Percentiles rank a stretch among this genome's conserved stretches.
Conservation (phyloP, 2,329 filamentous ascomycete species). For the Ophiocordyceps camponoti-floridani region DNA sequence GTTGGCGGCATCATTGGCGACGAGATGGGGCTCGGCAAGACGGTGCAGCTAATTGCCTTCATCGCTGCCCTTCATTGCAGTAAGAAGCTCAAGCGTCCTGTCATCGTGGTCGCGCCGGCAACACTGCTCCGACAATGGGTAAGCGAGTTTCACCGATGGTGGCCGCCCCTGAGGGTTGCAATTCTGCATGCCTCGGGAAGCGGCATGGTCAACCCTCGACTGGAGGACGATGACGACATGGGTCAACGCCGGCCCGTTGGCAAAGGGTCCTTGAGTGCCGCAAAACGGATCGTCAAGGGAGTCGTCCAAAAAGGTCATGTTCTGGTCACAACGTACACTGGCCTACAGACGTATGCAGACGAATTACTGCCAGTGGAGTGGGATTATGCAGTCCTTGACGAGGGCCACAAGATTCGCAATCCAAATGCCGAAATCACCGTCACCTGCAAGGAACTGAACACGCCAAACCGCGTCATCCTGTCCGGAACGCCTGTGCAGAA, state of each 20-base stretch:
- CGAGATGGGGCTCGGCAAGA: slow-evolving; percentile 98
- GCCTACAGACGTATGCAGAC: slow-evolving; percentile 80
- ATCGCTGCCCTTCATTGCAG: slow-evolving; percentile 86
- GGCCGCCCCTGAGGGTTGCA: slow-evolving; percentile 92
- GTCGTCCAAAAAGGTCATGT: slow-evolving; percentile 79
- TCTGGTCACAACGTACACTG: slow-evolving; percentile 87
- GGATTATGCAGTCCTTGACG: slow-evolving; percentile 87
- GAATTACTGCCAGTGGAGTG: slow-evolving; percentile 69
- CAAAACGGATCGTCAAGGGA: slow-evolving; percentile 62
- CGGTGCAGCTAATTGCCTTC: slow-evolving; percentile 55
- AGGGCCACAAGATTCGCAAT: slow-evolving; percentile 96
- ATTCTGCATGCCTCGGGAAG: slow-evolving; percentile 92
- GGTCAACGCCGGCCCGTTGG: slow-evolving; percentile 19
- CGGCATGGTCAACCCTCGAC: slow-evolving; percentile 77
- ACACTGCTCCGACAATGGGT: slow-evolving; percentile 97
- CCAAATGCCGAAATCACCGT: slow-evolving; percentile 90
- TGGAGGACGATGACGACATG: slow-evolving; percentile 34
- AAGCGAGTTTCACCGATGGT: slow-evolving; percentile 96
- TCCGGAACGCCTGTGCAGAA: slow-evolving; percentile 98
- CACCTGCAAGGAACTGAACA: slow-evolving; percentile 84
- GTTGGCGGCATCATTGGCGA: slow-evolving; percentile 93
- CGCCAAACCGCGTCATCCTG: slow-evolving; percentile 76
- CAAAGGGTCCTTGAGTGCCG: slow-evolving; percentile 33
- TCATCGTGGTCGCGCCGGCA: slow-evolving; percentile 83
- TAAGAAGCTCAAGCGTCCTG: slow-evolving; percentile 63